Percentiles rank a stretch among this genome's conserved stretches.
These are phyloP conservation scores for Paraurostyla sp. DNA, from an alignment of 73 alveolate genomes.

Conservation along the genomic window DNA sequence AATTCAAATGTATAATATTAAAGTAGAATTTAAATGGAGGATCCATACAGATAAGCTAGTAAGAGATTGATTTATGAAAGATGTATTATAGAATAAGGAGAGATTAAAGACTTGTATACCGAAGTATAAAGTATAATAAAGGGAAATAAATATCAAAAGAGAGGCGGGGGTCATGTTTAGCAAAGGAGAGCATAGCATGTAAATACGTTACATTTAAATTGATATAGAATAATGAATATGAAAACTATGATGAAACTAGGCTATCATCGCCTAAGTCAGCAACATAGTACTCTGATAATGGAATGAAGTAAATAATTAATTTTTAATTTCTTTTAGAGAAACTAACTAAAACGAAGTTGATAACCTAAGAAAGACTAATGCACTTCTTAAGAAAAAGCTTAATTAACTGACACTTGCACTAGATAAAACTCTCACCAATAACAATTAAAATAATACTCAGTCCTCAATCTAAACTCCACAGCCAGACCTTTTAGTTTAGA, in stretches of 20 bases:
- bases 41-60: constrained; percentile 10
- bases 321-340: not conserved
- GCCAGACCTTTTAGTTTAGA: not conserved
- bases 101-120: constrained; percentile 3
- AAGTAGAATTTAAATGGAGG: no score
- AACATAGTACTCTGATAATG: not conserved
- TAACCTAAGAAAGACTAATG: not conserved
- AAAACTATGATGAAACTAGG: no score
- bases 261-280: not conserved
- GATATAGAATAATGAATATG: not conserved
- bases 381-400: not conserved
- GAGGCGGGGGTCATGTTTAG: no score
- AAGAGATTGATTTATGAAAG: not conserved
- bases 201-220: not conserved
- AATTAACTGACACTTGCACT: constrained; percentile 35
- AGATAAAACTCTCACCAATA: constrained; percentile 7
- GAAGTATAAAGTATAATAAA: not conserved
- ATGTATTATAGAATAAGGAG: not conserved
- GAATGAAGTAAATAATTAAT: not conserved
- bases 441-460: not conserved
- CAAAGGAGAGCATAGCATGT: not conserved
- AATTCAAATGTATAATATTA: no score
- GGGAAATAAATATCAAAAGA: not conserved
- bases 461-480: not conserved
- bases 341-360: not conserved